Percentiles rank a stretch among this genome's conserved stretches.
phyloP scores from a whole-genome alignment of 2,329 filamentous ascomycete genomes.

The Rutstroemia sp. region DNA sequence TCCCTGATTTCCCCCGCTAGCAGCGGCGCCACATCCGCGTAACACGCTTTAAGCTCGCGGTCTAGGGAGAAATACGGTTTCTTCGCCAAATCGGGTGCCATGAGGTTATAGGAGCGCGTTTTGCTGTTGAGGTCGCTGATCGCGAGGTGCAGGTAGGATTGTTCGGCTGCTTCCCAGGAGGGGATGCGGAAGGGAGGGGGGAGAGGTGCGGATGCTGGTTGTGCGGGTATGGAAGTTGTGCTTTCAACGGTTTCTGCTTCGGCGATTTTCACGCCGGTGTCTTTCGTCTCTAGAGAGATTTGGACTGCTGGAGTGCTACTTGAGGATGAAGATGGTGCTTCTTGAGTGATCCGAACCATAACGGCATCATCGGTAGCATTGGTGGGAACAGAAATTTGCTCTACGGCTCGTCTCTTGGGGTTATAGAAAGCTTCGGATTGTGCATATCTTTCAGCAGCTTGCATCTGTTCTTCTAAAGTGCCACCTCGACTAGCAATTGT shows the following conservation, averaged over 20 bases:
- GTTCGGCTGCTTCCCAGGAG: constrained; percentile 66
- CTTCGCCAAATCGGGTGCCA: constrained; percentile 86
- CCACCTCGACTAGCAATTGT: constrained; percentile 74
- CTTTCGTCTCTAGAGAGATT: constrained; percentile 15
- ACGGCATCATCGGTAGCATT: constrained; percentile 42
- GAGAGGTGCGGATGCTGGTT: constrained; percentile 22
- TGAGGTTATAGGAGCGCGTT: constrained; percentile 85
- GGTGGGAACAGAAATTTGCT: constrained; percentile 40
- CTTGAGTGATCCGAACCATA: constrained; percentile 39
- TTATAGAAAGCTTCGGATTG: constrained; percentile 63
- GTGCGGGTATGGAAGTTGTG: constrained; percentile 2
- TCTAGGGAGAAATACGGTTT: constrained; percentile 85
- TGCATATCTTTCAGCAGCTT: constrained; percentile 64
- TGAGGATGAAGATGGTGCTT: constrained; percentile 21
- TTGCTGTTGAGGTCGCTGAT: constrained; percentile 72
- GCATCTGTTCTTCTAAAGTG: constrained; percentile 64
- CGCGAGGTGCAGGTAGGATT: constrained; percentile 66
- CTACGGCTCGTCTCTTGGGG: constrained; percentile 41
- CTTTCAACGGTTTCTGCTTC: not conserved
- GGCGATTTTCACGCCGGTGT: constrained; percentile 2
- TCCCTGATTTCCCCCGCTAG: constrained; percentile 66
- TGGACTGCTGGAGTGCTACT: constrained; percentile 9
- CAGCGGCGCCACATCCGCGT: constrained; percentile 74
- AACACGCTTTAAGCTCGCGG: constrained; percentile 75
- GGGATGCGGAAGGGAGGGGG: constrained; percentile 68